Base-by-base conservation (phyloP, 352 stramenopile species). In the Globisporangium uncinulatum region DNA sequence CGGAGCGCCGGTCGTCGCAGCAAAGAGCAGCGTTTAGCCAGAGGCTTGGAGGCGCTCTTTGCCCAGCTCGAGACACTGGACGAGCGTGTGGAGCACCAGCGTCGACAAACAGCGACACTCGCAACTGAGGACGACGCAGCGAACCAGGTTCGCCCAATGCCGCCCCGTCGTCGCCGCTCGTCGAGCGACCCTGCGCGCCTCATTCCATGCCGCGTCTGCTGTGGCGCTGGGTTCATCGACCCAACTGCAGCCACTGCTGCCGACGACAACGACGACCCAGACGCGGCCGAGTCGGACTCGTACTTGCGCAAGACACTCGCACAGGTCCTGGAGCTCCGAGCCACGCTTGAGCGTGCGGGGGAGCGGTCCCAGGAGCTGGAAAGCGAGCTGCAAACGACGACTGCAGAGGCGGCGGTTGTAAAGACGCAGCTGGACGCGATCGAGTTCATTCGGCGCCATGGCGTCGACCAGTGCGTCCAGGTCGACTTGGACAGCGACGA, bases 271-370 rank as follows among this genome's bases (percentile, higher is more conserved):
- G 37, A 39, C 1, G 61, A 66, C 3, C 42, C 50, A 24, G 19
- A 21, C 9, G 32, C 57, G 7, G 21, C 43, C 9, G 76, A 81
- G 31, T 54, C 74, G 0, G 72, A 82, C 24, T 75, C 72, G 32
- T 89, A 89, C 49, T 48, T 89, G 32, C 66, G 78, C 19, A 85
- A 79, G 49, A 89, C 78, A 17, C 63, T 89, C 3, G 65, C 70
- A 7, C 78, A 86, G 56, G 78, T 88, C 8, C 56, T 88, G 0
- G 76, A 88, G 50, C 44, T 86, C 4, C 83, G 83, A 36, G 65
- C 64, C 0, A 47, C 67, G 4, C 34, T 88, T 0, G 74, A 82
- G 6, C 69, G 79, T 24, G 56, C 66, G 4, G 78, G 57, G 19
- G 61, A 31, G 0, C 69, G 65, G n/a, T 57, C 62, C 2, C 48